A percentile compares a stretch with the other conserved stretches of the same genome.
phyloP scores from a whole-genome alignment of 345 rosid genomes.

The Salix viminalis region DNA sequence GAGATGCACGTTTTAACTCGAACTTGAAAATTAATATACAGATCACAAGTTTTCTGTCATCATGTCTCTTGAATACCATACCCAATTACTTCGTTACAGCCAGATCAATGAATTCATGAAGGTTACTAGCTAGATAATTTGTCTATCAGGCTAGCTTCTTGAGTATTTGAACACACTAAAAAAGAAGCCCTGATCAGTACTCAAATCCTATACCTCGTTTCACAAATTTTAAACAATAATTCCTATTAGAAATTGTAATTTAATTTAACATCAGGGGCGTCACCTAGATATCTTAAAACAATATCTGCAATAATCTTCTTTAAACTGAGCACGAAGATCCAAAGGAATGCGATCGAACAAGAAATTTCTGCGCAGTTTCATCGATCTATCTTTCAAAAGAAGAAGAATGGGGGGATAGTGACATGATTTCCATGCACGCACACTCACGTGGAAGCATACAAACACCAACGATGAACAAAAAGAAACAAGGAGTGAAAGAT shows the following conservation, averaged over 20 bases:
- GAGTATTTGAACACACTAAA: neutral
- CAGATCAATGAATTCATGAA: neutral
- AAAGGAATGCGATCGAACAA: neutral
- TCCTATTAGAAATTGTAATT: neutral
- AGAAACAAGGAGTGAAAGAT: neutral
- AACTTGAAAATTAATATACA: too few relatives aligned
- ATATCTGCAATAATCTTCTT: neutral
- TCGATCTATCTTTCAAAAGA: neutral
- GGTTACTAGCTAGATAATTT: neutral
- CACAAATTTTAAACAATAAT: neutral
- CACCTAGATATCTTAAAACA: neutral
- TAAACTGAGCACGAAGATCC: neutral
- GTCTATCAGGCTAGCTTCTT: neutral
- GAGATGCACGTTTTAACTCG: fast-evolving
- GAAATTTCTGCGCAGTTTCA: slow-evolving; percentile 35
- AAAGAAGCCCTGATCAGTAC: too few relatives aligned
- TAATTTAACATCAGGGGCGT: neutral
- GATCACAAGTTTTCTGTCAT: too few relatives aligned
- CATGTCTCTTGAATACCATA: too few relatives aligned
- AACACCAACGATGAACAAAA: neutral
- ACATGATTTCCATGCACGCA: slow-evolving; percentile 8
- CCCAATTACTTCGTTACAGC: too few relatives aligned
- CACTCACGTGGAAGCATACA: neutral
- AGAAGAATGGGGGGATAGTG: neutral
- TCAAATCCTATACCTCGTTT: neutral